Evolutionary conservation across 2,329 filamentous ascomycete genomes (phyloP).

Genomic region (Mycogone perniciosa): DNA sequence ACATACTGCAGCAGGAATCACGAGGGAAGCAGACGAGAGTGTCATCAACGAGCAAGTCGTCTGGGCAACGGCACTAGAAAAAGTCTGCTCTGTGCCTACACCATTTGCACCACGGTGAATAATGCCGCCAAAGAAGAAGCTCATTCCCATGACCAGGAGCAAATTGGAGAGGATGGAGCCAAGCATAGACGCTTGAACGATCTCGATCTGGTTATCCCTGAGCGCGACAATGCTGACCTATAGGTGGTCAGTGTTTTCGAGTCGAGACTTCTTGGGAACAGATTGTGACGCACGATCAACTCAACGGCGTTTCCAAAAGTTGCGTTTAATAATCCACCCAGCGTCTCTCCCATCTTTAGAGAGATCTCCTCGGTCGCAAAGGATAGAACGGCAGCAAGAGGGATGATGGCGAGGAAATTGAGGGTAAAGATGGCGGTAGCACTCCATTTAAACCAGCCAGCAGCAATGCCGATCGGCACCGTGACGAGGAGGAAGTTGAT

Average conservation of each 20-base stretch:
- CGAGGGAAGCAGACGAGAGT: slow-evolving; percentile 67
- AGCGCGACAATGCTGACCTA: slow-evolving; percentile 91
- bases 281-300: slow-evolving; percentile 54
- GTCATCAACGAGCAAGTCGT: slow-evolving; percentile 72
- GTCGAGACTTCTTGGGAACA: not conserved
- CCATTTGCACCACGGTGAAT: slow-evolving; percentile 53
- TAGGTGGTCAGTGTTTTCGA: slow-evolving; percentile 4
- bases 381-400: slow-evolving; percentile 65
- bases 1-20: slow-evolving; percentile 65
- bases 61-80: slow-evolving; percentile 70
- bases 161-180: slow-evolving; percentile 94
- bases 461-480: slow-evolving; percentile 66
- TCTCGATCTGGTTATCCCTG: slow-evolving; percentile 76
- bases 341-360: slow-evolving; percentile 62
- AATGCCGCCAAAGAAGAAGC: slow-evolving; percentile 69
- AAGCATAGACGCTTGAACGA: slow-evolving; percentile 97
- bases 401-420: slow-evolving; percentile 77
- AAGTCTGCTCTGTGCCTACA: slow-evolving; percentile 58
- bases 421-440: slow-evolving; percentile 65
- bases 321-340: slow-evolving; percentile 68
- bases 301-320: slow-evolving; percentile 78
- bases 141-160: slow-evolving; percentile 77
- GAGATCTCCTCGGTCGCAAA: slow-evolving; percentile 76
- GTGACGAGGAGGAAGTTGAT: slow-evolving; percentile 67
- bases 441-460: slow-evolving; percentile 56